Conservation (phyloP, 164 flowering plant genomes). For the Vitis rotundifolia region DNA sequence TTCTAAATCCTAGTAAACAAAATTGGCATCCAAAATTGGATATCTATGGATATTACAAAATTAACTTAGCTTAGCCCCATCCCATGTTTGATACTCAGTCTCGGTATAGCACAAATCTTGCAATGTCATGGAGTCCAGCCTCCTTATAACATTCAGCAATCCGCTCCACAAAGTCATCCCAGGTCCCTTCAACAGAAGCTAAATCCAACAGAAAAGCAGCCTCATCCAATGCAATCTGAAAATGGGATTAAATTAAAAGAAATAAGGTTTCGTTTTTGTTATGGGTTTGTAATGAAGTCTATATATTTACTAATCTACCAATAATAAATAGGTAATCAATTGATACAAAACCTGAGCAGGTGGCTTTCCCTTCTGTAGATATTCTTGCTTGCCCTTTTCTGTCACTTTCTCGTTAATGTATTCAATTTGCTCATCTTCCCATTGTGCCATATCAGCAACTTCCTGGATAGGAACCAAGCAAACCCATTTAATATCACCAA, state of each 20-base stretch:
- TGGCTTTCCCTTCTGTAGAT: constrained; percentile 77
- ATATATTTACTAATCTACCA: neutral
- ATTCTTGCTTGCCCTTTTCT: constrained; percentile 75
- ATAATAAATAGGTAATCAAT: neutral
- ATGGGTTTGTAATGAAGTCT: neutral
- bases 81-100: constrained; percentile 31
- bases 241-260: neutral
- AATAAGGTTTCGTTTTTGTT: neutral
- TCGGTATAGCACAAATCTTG: constrained; percentile 60
- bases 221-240: constrained; percentile 84
- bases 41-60: too few relatives aligned
- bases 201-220: constrained; percentile 92
- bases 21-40: too few relatives aligned
- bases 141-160: constrained; percentile 76
- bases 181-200: constrained; percentile 84
- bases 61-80: too few relatives aligned
- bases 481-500: neutral
- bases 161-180: constrained; percentile 66
- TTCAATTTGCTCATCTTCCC: constrained; percentile 92
- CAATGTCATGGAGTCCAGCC: constrained; percentile 71
- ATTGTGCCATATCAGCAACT: constrained; percentile 80
- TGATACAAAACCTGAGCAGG: constrained; percentile 68
- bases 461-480: constrained; percentile 44
- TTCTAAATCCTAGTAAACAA: too few relatives aligned
- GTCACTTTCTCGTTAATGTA: constrained; percentile 70